phyloP scores from a whole-genome alignment of 1,284 basidiomycete genomes.

The Fomitopsis betulina region DNA sequence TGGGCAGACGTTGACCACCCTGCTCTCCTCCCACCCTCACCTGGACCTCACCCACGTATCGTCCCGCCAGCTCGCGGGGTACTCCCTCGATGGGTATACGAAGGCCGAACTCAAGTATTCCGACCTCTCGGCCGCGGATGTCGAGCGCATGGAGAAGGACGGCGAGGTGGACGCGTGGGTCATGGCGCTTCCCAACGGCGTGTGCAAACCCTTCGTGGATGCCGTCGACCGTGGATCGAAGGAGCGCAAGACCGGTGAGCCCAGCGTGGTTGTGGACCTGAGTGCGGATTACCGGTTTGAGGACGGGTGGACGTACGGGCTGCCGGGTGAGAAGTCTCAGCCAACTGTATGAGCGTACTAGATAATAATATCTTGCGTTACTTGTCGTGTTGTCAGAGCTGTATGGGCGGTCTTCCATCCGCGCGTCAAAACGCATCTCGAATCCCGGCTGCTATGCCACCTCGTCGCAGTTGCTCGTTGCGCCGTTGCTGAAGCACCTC shows the following conservation, averaged over 20 bases:
- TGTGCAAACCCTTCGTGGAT: constrained; percentile 97
- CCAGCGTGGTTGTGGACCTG: constrained; percentile 86
- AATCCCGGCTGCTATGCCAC: constrained; percentile 99
- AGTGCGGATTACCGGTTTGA: constrained; percentile 97
- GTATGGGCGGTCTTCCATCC: constrained; percentile 75
- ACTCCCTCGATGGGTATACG: constrained; percentile 77
- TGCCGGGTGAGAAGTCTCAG: constrained; percentile 85
- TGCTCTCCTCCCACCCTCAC: constrained; percentile 84
- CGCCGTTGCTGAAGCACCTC: constrained; percentile 79
- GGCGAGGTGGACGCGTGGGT: constrained; percentile 95
- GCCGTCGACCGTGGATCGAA: constrained; percentile 78
- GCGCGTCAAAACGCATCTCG: constrained; percentile 78
- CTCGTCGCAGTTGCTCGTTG: constrained; percentile 87
- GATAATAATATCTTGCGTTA: constrained; percentile 24
- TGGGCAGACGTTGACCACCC: constrained; percentile 84
- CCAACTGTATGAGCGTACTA: constrained; percentile 25
- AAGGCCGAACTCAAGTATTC: constrained; percentile 76
- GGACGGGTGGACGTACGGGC: constrained; percentile 92
- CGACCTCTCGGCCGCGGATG: constrained; percentile 74
- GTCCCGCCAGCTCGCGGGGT: constrained; percentile 90
- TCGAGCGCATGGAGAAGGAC: constrained; percentile 82
- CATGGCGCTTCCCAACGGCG: constrained; percentile 96
- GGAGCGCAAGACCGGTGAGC: constrained; percentile 45
- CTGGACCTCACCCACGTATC: constrained; percentile 93
- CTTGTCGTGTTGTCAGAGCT: constrained; percentile 58